phyloP scores from a whole-genome alignment of 495 filamentous ascomycete species.

The Aspergillus biplanus region DNA sequence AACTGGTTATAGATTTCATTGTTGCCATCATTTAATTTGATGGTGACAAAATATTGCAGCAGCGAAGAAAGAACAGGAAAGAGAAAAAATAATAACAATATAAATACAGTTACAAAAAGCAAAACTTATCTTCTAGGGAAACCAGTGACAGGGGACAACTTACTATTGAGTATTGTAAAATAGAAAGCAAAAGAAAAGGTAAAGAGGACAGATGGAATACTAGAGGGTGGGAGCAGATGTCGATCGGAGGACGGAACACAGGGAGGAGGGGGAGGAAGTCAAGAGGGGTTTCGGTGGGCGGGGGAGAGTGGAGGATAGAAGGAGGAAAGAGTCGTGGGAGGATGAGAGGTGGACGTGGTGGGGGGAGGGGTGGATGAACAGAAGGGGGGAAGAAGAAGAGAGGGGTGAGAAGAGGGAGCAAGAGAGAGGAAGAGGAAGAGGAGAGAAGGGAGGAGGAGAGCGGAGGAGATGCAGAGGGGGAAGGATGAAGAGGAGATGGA shows the following conservation, averaged over 20 bases:
- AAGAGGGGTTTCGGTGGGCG: slow-evolving; percentile 28
- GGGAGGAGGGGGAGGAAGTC: slow-evolving; percentile 15
- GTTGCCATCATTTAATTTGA: not conserved
- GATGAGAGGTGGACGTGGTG: slow-evolving; percentile 24
- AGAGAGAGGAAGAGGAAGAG: slow-evolving; percentile 27
- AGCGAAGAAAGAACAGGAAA: not conserved
- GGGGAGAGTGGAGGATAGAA: slow-evolving; percentile 36
- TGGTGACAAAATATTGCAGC: not conserved
- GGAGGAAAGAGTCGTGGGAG: slow-evolving; percentile 33
- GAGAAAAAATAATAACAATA: not conserved
- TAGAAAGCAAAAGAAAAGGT: not conserved
- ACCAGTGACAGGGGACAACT: not conserved
- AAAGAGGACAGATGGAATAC: not conserved
- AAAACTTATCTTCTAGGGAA: not conserved
- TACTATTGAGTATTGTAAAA: slow-evolving; percentile 2
- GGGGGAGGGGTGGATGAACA: slow-evolving; percentile 22
- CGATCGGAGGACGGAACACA: slow-evolving; percentile 5
- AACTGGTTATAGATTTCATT: not conserved
- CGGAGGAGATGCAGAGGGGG: slow-evolving; percentile 22
- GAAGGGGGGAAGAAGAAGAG: slow-evolving; percentile 24
- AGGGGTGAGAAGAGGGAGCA: slow-evolving; percentile 14
- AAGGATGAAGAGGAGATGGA: slow-evolving; percentile 30
- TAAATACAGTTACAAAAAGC: not conserved
- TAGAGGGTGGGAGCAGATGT: not conserved
- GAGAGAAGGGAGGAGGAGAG: slow-evolving; percentile 24